Evolutionary conservation across 257 asterid species (phyloP).

Genomic region (Solanum pinnatisectum): DNA sequence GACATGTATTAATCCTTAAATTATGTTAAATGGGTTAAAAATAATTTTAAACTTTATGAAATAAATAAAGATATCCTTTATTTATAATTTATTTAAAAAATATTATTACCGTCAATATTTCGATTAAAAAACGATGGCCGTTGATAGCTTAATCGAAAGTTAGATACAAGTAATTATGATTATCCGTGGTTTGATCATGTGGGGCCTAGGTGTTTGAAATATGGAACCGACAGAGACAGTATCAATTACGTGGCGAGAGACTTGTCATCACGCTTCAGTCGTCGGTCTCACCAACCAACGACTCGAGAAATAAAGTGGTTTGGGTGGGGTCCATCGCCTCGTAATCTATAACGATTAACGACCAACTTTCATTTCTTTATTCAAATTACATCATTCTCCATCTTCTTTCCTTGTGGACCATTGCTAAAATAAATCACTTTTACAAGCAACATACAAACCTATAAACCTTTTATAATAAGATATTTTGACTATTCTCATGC

Average conservation of each 20-base stretch:
- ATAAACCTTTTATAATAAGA: background rate
- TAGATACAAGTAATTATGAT: background rate
- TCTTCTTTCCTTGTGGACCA: background rate
- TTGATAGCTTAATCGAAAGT: background rate
- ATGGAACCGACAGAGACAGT: background rate
- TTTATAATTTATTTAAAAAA: no score
- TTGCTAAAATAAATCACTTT: background rate
- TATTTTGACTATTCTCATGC: background rate
- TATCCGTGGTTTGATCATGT: background rate
- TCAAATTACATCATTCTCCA: background rate
- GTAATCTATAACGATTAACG: background rate
- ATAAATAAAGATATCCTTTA: no score
- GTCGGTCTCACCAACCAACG: conserved; percentile 9
- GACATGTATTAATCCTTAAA: background rate
- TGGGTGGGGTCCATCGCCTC: background rate
- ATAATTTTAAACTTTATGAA: no score
- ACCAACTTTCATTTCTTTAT: background rate
- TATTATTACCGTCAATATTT: no score
- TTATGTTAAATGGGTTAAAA: no score
- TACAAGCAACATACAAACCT: background rate
- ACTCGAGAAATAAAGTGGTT: background rate
- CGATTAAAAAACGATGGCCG: background rate
- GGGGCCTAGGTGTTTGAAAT: background rate
- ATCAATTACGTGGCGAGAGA: background rate
- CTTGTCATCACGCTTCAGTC: background rate